Evolutionary conservation across 2,329 filamentous ascomycete species (phyloP), one percentile per base, ranked within the genome.

Genomic region (Lachnellula occidentalis): DNA sequence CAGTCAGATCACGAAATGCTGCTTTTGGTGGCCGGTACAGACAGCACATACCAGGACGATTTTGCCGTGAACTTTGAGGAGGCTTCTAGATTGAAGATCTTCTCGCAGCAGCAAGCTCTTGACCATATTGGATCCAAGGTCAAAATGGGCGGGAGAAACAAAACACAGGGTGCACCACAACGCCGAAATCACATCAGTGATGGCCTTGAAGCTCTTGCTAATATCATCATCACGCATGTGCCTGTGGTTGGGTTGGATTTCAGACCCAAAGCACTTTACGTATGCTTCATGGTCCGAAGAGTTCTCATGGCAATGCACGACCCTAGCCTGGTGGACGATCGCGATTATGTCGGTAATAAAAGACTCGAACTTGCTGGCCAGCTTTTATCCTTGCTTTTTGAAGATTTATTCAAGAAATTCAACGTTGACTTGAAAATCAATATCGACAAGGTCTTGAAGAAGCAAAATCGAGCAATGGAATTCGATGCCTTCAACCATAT

Each of bases 261-360:
- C 71, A 86, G 94, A 53, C 92, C 92, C n/a, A 99, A 99, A 70
- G 92, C 92, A 21, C 81, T 97, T 8, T 99, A 97, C 66, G 84
- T 99, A 53, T 92, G 92, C 47, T 90, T 96, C 76, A 99, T 99
- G 94, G 90, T 91, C 27, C 87, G 94, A n/a, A 83, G 92, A 70
- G 92, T 97, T 3, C 74, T 99, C 48, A 96, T 97, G 88, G 92
- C 92, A 2, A 87, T 91, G 67, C 88, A 94, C 56, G 90, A 99
- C 67, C 82, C 88, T 1, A 90, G 87, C 54, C 77, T 97, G 51
- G 90, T 99, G 2, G 94, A 99, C 64, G 94, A 99, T 70, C 83
- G 94, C 68, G 95, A 99, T 73, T 99, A 97, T 67, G 91, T 99
- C 31, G 94, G 94, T 61, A 99, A 99, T 74, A 99, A 99, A 74